A percentile compares a stretch with the other conserved stretches of the same genome.
Conservation (phyloP, 176 grass and related monocot species). For the Chloris gayana region DNA sequence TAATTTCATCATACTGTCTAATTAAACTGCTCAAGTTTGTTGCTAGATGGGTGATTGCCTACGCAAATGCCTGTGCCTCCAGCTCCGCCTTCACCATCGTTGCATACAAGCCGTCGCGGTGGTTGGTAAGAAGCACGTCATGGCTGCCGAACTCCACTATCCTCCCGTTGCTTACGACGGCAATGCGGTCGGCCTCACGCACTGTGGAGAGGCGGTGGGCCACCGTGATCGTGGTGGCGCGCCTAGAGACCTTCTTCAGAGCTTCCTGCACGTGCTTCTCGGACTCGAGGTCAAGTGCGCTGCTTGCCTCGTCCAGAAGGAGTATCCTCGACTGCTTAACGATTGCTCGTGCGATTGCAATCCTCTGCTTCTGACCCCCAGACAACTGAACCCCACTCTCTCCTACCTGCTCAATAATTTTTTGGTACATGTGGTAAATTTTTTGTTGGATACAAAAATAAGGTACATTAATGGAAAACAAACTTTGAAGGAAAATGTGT, state of each 20-base stretch:
- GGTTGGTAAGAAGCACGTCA: conserved; percentile 5
- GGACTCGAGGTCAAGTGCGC: conserved; percentile 59
- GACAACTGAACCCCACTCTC: conserved; percentile 68
- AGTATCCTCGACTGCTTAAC: conserved; percentile 58
- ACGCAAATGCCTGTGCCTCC: conserved; percentile 60
- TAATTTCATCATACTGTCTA: background rate
- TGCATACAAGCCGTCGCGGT: conserved; percentile 47
- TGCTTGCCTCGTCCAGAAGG: conserved; percentile 58
- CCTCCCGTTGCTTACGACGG: conserved; percentile 41
- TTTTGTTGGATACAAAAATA: no score
- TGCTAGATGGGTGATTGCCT: background rate
- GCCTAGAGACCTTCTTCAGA: conserved; percentile 11
- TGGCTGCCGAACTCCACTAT: conserved; percentile 28
- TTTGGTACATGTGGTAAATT: no score
- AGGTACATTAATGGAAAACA: no score
- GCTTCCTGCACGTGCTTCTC: conserved; percentile 63
- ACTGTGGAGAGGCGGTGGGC: conserved; percentile 62
- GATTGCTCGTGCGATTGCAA: conserved; percentile 57
- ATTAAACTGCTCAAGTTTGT: background rate
- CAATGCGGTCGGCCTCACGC: conserved; percentile 57
- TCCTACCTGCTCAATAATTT: conserved; percentile 45
- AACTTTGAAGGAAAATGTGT: no score
- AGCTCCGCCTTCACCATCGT: conserved; percentile 55
- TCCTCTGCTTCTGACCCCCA: conserved; percentile 64
- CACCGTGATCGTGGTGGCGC: conserved; percentile 50